Evolutionary conservation across 2,329 filamentous ascomycete species (phyloP).

Genomic region (Immersiporthe knoxdaviesiana): DNA sequence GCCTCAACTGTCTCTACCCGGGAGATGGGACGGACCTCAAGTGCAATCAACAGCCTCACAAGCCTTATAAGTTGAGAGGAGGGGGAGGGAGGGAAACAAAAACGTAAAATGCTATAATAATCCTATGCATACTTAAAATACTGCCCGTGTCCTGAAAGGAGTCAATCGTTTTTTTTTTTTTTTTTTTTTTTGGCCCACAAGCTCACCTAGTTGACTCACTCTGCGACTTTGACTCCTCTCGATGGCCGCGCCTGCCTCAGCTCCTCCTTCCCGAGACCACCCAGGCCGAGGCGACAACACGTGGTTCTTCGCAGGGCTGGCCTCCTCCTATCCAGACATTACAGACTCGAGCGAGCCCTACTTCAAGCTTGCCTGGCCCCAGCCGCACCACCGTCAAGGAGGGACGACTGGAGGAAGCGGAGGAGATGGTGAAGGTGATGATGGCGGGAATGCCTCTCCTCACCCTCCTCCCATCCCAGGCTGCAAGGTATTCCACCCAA

Average conservation of each 20-base stretch:
- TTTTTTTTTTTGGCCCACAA: too few relatives aligned
- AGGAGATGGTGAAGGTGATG: not conserved
- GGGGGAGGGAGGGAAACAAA: not conserved
- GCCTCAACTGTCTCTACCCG: not conserved
- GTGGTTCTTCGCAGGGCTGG: constrained; percentile 26
- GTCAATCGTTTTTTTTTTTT: too few relatives aligned
- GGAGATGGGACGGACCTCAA: too few relatives aligned
- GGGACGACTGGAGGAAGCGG: too few relatives aligned
- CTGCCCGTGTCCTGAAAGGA: not conserved
- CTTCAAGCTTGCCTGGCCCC: constrained; percentile 28
- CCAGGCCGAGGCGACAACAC: constrained; percentile 9
- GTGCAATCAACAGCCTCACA: too few relatives aligned
- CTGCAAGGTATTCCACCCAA: constrained; percentile 27
- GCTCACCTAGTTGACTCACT: not conserved
- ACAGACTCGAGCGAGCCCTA: constrained; percentile 25
- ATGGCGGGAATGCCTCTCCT: not conserved
- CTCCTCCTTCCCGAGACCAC: not conserved
- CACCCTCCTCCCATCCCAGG: constrained; percentile 2
- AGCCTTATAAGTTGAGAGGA: not conserved
- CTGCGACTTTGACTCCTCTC: not conserved
- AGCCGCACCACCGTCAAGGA: constrained; percentile 4
- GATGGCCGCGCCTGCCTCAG: constrained; percentile 10
- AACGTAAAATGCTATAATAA: too few relatives aligned
- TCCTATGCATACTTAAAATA: too few relatives aligned
- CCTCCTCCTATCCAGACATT: constrained; percentile 27